These are phyloP conservation scores for Pancytospora philotis DNA, from an alignment of 371 early-diverging fungal genomes.

Conservation along the genomic window DNA sequence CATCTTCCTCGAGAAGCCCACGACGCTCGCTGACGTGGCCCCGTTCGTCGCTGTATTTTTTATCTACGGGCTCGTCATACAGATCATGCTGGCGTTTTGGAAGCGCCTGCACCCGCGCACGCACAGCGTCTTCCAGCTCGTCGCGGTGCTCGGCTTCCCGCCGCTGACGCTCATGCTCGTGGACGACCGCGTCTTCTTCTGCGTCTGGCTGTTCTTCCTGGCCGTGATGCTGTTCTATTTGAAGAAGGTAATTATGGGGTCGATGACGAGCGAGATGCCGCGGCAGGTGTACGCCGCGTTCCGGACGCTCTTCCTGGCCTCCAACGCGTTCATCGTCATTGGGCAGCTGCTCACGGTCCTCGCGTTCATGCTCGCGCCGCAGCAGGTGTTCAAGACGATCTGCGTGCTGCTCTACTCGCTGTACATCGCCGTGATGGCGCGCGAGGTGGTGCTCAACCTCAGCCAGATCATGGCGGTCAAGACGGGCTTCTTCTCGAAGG, in stretches of 20 bases:
- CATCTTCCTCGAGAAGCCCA: constrained; percentile 27
- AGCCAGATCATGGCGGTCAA: constrained; percentile 48
- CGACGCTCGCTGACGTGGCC: constrained; percentile 28
- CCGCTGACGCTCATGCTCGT: constrained; percentile 36
- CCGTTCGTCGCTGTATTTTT: constrained; percentile 24
- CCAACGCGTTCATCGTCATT: constrained; percentile 30
- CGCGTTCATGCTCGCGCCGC: constrained; percentile 6
- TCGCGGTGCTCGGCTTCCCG: constrained; percentile 45
- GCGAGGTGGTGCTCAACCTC: constrained; percentile 50
- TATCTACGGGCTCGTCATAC: constrained; percentile 47
- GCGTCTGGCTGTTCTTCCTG: constrained; percentile 33
- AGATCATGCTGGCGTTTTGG: constrained; percentile 44
- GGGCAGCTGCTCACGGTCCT: constrained; percentile 15
- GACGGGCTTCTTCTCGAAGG: constrained; percentile 48
- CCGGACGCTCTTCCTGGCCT: constrained; percentile 34
- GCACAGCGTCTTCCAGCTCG: constrained; percentile 31
- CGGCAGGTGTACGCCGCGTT: constrained; percentile 35
- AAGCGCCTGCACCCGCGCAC: constrained; percentile 39
- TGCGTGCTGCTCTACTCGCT: constrained; percentile 38
- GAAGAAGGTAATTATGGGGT: constrained; percentile 8
- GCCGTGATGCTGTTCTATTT: constrained; percentile 37
- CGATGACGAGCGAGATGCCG: constrained; percentile 28
- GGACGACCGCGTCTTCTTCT: constrained; percentile 28
- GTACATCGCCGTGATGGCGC: constrained; percentile 55
- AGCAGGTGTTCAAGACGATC: constrained; percentile 2